Evolutionary conservation across 352 stramenopile genomes (phyloP).

Genomic region (Thraustochytrium sp.): DNA sequence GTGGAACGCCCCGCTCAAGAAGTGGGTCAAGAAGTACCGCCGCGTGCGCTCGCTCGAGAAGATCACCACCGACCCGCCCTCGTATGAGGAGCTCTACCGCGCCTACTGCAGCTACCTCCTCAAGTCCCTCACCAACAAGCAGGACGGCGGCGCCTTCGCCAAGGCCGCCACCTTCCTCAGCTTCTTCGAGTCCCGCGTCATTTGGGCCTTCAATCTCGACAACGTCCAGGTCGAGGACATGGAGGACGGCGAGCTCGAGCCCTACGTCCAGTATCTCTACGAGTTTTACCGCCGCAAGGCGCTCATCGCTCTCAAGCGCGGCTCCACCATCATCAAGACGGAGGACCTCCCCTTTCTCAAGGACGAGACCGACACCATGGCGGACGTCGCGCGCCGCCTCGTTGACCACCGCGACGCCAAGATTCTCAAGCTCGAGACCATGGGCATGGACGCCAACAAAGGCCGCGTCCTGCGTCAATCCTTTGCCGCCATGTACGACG

Average conservation of each 20-base stretch:
- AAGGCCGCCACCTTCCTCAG: slow-evolving; percentile 15
- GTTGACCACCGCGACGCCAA: slow-evolving; percentile 17
- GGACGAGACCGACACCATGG: slow-evolving; percentile 11
- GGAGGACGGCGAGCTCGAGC: slow-evolving; percentile 40
- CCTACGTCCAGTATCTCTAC: slow-evolving; percentile 35
- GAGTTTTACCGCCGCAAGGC: slow-evolving; percentile 31
- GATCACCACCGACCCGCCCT: slow-evolving; percentile 23
- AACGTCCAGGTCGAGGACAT: slow-evolving; percentile 9
- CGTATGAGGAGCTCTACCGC: slow-evolving; percentile 35
- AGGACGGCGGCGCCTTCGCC: slow-evolving; percentile 38
- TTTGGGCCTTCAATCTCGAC: slow-evolving; percentile 39
- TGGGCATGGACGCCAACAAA: background rate
- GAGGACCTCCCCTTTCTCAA: slow-evolving; percentile 38
- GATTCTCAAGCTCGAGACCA: background rate
- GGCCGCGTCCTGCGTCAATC: background rate
- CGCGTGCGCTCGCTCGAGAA: slow-evolving; percentile 1
- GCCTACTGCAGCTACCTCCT: slow-evolving; percentile 17
- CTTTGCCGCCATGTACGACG: slow-evolving; percentile 18
- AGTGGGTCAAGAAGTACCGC: slow-evolving; percentile 31
- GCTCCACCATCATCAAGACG: slow-evolving; percentile 37
- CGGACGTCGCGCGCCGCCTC: slow-evolving; percentile 1
- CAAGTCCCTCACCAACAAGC: background rate
- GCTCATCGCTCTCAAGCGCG: background rate
- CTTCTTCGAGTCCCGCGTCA: slow-evolving; percentile 32
- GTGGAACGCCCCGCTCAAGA: slow-evolving; percentile 32